Base-by-base conservation (phyloP, 2,329 filamentous ascomycete genomes). In the Ophiostoma australiae region DNA sequence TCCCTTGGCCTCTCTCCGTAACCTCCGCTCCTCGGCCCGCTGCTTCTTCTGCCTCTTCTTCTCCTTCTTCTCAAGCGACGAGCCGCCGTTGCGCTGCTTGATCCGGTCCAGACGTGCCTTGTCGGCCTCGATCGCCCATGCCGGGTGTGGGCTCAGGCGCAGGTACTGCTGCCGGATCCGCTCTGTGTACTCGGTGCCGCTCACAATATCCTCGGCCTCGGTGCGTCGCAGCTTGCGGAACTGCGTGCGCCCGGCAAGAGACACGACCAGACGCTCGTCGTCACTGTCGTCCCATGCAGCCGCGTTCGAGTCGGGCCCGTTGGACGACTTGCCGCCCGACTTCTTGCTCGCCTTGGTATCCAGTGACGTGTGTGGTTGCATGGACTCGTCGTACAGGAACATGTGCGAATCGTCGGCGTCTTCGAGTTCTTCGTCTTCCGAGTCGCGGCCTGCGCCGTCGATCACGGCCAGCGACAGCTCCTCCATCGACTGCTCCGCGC, bases 221-320 rank as follows among this genome's bases (percentile, higher is more conserved):
- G 88, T 90, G 69, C 89, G 84, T 73, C 95, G 87, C 73, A 99
- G 83, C 80, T 98, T 98, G 75, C 94, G 88, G 77, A 97, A 80
- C 74, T 91, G 87, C 67, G 89, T 87, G 65, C 90, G 89, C 35
- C 88, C 86, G 3, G 92, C 91, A 55, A 99, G 85, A 17, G 94
- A 98, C 68, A 99, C 86, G 7, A 89, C 87, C 73, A 97, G 82
- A 70, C 92, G 87, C 77, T 98, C 95, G 77, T 99, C 95, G 76
- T 99, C 95, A 79, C 94, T 98, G 78, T 99, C 95, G 75, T 94
- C 89, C 95, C 95, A 99, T 1, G 89, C 91, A 2, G 90, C 85
- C 27, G 83, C 82, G 85, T 75, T 44, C 35, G 68, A 78, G 6
- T 78, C 80, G 4, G 41, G 39, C 4, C 81, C 81, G 20, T 81